Percentiles rank a stretch among this genome's conserved stretches.
Conservation (phyloP, 345 rosid genomes). For the Geranium rotundifolium region DNA sequence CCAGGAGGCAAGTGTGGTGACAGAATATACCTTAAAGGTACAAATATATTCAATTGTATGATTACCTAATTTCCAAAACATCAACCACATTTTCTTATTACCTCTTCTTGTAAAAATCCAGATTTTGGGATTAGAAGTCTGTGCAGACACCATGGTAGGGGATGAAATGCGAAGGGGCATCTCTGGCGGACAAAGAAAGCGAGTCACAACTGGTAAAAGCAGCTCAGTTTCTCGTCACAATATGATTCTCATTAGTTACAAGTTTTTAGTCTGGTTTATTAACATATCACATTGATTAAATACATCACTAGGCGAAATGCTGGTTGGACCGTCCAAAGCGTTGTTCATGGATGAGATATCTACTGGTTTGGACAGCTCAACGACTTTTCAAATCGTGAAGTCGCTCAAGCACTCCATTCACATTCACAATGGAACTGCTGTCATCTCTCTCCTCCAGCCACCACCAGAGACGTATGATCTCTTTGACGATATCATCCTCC, state of each 20-base stretch:
- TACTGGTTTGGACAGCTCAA: slow-evolving; percentile 14
- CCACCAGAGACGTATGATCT: slow-evolving; percentile 75
- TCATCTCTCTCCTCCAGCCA: slow-evolving; percentile 71
- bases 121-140: slow-evolving; percentile 68
- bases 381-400: slow-evolving; percentile 54
- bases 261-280: not conserved
- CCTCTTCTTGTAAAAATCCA: slow-evolving; percentile 10
- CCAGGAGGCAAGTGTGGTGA: slow-evolving; percentile 56
- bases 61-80: not conserved
- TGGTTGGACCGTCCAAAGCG: slow-evolving; percentile 10
- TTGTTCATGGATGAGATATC: slow-evolving; percentile 15
- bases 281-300: not conserved
- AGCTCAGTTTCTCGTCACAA: not conserved
- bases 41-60: not conserved
- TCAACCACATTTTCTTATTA: not conserved
- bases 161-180: slow-evolving; percentile 75
- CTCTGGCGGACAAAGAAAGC: slow-evolving; percentile 79
- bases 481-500: slow-evolving; percentile 61
- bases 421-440: slow-evolving; percentile 48
- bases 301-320: slow-evolving; percentile 9
- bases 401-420: slow-evolving; percentile 62
- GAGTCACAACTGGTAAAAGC: slow-evolving; percentile 62
- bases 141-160: slow-evolving; percentile 70
- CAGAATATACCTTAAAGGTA: slow-evolving; percentile 81
- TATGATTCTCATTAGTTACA: not conserved